Conservation (phyloP, 352 stramenopile species). For the Pythium rhizo-oryzae region DNA sequence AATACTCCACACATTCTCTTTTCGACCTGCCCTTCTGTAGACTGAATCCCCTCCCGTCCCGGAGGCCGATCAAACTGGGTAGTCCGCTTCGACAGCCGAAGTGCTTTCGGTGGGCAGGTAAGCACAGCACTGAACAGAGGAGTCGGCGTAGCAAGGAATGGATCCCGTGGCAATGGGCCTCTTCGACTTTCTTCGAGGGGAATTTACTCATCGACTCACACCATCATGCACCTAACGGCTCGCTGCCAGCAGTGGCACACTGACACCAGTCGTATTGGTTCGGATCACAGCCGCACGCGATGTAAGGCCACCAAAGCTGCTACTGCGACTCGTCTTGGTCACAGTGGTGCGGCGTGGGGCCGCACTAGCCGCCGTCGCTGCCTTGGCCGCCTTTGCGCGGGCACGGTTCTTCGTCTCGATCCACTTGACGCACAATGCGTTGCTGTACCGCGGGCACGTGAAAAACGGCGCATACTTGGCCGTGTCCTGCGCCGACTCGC, state of each 20-base stretch:
- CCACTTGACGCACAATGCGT: constrained; percentile 66
- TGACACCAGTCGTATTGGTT: neutral
- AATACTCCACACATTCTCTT: too few species aligned
- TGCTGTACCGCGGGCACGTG: constrained; percentile 62
- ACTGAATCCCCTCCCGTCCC: too few species aligned
- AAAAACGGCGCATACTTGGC: constrained; percentile 50
- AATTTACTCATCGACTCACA: constrained; percentile 9
- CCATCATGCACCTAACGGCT: neutral
- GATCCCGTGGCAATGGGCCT: too few species aligned
- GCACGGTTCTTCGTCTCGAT: constrained; percentile 38
- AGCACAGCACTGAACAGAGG: too few species aligned
- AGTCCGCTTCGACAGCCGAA: too few species aligned
- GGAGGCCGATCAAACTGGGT: too few species aligned
- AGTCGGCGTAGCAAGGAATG: too few species aligned
- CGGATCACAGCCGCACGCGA: neutral
- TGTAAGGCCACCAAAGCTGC: constrained; percentile 2
- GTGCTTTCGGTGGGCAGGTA: too few species aligned
- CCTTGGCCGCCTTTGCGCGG: neutral
- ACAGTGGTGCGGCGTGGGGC: neutral
- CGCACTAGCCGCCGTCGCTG: neutral
- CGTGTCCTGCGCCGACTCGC: constrained; percentile 20
- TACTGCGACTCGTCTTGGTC: constrained; percentile 15
- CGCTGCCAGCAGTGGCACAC: neutral
- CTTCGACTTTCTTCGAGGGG: too few species aligned
- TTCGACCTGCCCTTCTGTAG: too few species aligned